Percentiles rank a stretch among this genome's conserved stretches.
phyloP scores from a whole-genome alignment of 169 alveolate species.

The Plasmodium relictum region DNA sequence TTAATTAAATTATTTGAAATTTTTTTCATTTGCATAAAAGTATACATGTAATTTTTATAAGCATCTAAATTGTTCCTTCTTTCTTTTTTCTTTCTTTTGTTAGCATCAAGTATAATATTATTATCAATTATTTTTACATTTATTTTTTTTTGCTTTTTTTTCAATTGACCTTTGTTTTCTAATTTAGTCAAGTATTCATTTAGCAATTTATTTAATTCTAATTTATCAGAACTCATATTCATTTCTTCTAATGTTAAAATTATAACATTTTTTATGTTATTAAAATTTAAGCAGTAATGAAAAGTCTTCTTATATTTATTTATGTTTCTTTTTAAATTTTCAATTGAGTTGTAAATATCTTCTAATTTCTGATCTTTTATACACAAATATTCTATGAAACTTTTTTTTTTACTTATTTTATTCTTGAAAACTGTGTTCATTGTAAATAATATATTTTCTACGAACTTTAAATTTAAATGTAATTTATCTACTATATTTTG shows the following conservation, averaged over 20 bases:
- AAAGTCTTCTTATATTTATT: slow-evolving; percentile 52
- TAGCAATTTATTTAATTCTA: slow-evolving; percentile 49
- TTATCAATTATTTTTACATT: slow-evolving; percentile 52
- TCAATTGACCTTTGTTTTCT: slow-evolving; percentile 55
- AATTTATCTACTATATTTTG: slow-evolving; percentile 68
- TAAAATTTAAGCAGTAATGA: slow-evolving; percentile 71
- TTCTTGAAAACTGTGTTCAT: slow-evolving; percentile 16
- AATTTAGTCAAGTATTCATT: slow-evolving; percentile 54
- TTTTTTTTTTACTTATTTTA: slow-evolving; percentile 48
- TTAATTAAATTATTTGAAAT: background rate
- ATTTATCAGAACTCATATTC: slow-evolving; percentile 67
- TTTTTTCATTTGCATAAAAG: slow-evolving; percentile 11
- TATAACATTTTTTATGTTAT: slow-evolving; percentile 63
- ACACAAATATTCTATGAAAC: slow-evolving; percentile 40
- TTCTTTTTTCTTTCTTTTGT: slow-evolving; percentile 14
- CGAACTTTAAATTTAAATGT: slow-evolving; percentile 60
- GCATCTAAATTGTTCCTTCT: background rate
- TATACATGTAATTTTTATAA: background rate
- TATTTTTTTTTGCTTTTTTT: slow-evolving; percentile 66
- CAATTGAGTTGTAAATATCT: slow-evolving; percentile 68
- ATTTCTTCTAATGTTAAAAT: slow-evolving; percentile 53
- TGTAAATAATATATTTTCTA: slow-evolving; percentile 62
- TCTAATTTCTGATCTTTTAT: slow-evolving; percentile 68
- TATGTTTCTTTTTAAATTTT: slow-evolving; percentile 57
- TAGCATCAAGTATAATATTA: slow-evolving; percentile 51